Conservation (phyloP, 306 rosid genomes). For the Castanea mollissima region DNA sequence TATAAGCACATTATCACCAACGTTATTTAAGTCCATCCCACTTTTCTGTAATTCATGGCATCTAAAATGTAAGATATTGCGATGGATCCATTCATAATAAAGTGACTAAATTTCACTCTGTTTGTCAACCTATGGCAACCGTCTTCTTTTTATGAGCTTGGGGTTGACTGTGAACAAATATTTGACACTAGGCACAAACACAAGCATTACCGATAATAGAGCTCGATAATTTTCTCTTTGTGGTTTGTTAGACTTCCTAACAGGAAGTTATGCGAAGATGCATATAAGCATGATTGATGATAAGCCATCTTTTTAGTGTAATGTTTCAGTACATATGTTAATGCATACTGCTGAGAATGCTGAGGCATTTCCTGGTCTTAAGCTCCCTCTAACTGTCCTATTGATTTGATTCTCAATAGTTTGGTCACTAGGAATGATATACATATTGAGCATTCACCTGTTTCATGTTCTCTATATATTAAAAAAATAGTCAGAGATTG, state of each 20-base stretch:
- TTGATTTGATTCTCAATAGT: not conserved
- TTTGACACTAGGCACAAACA: too few species aligned
- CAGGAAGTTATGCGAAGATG: not conserved
- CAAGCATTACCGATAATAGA: too few species aligned
- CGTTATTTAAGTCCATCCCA: not conserved
- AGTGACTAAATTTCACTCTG: too few species aligned
- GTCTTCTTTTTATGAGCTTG: too few species aligned
- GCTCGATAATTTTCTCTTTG: not conserved
- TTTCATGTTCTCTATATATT: not conserved
- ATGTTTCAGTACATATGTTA: not conserved
- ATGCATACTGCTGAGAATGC: not conserved
- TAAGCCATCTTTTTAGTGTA: not conserved
- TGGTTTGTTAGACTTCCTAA: not conserved
- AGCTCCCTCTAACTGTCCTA: not conserved
- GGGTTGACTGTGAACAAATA: too few species aligned
- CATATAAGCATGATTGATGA: not conserved
- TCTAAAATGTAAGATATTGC: not conserved
- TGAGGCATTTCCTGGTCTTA: not conserved
- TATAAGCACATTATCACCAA: not conserved
- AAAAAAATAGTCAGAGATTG: not conserved
- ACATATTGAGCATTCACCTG: not conserved
- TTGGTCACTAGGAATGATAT: not conserved
- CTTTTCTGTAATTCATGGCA: not conserved
- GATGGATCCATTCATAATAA: too few species aligned
- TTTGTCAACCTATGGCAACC: too few species aligned